A percentile compares a stretch with the other conserved stretches of the same genome.
Conservation (phyloP, 139 green algal species). For the Dunaliella primolecta region DNA sequence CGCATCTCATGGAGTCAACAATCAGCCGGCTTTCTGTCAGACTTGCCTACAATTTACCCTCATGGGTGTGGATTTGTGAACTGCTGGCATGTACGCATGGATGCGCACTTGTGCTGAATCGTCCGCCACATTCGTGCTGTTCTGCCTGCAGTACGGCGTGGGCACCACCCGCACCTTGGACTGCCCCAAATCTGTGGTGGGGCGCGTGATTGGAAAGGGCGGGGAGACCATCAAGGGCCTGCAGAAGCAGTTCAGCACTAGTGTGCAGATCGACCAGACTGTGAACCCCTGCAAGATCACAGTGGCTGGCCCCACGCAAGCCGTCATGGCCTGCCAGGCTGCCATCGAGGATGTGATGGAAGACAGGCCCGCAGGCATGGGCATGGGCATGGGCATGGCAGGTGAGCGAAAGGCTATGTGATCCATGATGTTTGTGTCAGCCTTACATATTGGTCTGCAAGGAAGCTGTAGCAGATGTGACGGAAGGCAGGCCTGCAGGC, state of each 20-base stretch:
- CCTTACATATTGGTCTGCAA: no score
- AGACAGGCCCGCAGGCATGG: slow-evolving; percentile 17
- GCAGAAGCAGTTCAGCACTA: slow-evolving; percentile 75
- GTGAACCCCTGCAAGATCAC: slow-evolving; percentile 79
- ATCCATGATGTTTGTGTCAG: background rate
- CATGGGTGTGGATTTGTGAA: no score
- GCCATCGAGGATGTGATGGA: slow-evolving; percentile 42
- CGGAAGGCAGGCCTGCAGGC: background rate
- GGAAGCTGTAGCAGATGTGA: background rate
- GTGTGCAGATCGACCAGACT: slow-evolving; percentile 86
- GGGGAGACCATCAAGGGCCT: slow-evolving; percentile 93
- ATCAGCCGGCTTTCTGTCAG: no score
- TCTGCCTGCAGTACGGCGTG: slow-evolving; percentile 58
- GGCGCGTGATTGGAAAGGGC: slow-evolving; percentile 90
- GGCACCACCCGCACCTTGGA: slow-evolving; percentile 62
- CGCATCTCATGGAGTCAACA: no score
- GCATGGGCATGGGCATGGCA: slow-evolving; percentile 7
- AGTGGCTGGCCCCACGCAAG: slow-evolving; percentile 65
- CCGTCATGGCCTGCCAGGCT: slow-evolving; percentile 40
- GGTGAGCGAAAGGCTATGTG: background rate
- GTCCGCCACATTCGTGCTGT: no score
- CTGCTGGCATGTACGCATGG: no score
- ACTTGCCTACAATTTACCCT: no score
- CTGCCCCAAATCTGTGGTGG: slow-evolving; percentile 87
- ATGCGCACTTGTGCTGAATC: no score